Conservation (phyloP, 768 basidiomycete species). For the Rickenella mellea region DNA sequence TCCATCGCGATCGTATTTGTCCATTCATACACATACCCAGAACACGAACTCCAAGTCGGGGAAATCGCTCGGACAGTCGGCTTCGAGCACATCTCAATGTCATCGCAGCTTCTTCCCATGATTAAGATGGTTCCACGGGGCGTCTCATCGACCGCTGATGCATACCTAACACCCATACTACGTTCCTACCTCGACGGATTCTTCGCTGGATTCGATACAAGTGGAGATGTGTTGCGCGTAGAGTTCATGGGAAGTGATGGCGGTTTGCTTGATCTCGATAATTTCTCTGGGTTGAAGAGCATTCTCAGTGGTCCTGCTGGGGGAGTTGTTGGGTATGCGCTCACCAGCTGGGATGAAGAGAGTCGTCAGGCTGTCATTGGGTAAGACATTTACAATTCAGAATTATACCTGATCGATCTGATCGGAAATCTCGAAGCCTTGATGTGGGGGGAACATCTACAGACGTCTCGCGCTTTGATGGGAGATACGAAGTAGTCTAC, state of each 20-base stretch:
- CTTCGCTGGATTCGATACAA: slow-evolving; percentile 75
- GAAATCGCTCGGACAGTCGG: slow-evolving; percentile 67
- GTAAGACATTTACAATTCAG: slow-evolving; percentile 28
- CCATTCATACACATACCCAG: slow-evolving; percentile 87
- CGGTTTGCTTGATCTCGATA: slow-evolving; percentile 65
- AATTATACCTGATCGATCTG: neutral
- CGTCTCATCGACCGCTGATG: slow-evolving; percentile 87
- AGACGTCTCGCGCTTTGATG: slow-evolving; percentile 89
- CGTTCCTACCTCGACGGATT: slow-evolving; percentile 82
- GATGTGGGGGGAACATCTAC: slow-evolving; percentile 96
- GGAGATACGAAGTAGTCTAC: slow-evolving; percentile 85
- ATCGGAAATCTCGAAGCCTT: slow-evolving; percentile 39
- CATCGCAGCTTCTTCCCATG: slow-evolving; percentile 82
- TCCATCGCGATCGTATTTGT: slow-evolving; percentile 84
- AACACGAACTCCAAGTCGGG: slow-evolving; percentile 73
- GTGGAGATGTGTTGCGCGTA: slow-evolving; percentile 54
- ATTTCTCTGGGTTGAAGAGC: slow-evolving; percentile 90
- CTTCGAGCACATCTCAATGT: slow-evolving; percentile 86
- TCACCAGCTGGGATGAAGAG: slow-evolving; percentile 83
- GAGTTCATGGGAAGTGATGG: slow-evolving; percentile 98
- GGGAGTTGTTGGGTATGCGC: slow-evolving; percentile 90
- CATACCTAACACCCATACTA: slow-evolving; percentile 89
- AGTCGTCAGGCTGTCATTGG: slow-evolving; percentile 74
- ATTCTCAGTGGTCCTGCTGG: slow-evolving; percentile 92
- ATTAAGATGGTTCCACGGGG: slow-evolving; percentile 95